Percentiles rank a stretch among this genome's conserved stretches.
phyloP scores from a whole-genome alignment of 2,329 filamentous ascomycete genomes.

The Myrmaecium sp. region DNA sequence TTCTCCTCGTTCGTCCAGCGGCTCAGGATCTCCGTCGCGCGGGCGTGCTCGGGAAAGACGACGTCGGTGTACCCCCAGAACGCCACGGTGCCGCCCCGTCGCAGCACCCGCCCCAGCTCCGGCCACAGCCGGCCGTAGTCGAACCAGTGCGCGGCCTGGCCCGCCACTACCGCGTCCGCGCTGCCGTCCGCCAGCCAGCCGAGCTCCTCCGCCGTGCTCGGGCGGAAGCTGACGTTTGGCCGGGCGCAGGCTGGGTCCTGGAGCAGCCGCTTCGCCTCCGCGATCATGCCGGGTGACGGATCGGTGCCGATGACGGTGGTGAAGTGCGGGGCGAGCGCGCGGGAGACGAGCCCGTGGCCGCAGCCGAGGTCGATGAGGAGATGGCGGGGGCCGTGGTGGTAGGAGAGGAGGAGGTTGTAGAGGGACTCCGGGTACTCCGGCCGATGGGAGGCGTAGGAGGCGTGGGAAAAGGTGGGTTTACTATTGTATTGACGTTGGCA shows the following conservation, averaged over 20 bases:
- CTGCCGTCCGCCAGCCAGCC: constrained; percentile 30
- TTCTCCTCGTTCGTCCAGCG: constrained; percentile 35
- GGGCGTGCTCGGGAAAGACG: constrained; percentile 36
- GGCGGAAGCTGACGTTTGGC: constrained; percentile 32
- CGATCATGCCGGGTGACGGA: constrained; percentile 38
- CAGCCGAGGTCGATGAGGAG: constrained; percentile 43
- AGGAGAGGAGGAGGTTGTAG: constrained; percentile 36
- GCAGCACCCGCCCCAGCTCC: constrained; percentile 36
- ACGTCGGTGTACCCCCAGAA: constrained; percentile 53
- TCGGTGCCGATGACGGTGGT: constrained; percentile 35
- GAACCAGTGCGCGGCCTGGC: constrained; percentile 52
- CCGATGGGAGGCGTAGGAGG: constrained; percentile 42
- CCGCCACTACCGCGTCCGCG: constrained; percentile 35
- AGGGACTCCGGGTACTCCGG: constrained; percentile 40
- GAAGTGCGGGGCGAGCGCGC: constrained; percentile 38
- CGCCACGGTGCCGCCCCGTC: constrained; percentile 40
- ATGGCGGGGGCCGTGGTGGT: constrained; percentile 28
- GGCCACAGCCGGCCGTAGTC: constrained; percentile 39
- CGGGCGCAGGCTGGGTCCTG: too few species aligned
- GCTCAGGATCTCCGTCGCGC: constrained; percentile 36
- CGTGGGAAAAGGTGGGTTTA: constrained; percentile 38
- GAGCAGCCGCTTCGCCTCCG: too few species aligned
- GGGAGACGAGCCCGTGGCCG: constrained; percentile 42
- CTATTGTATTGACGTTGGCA: too few species aligned
- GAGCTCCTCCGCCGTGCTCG: constrained; percentile 38